Conservation (phyloP, 768 basidiomycete genomes). For the Kwoniella sp. region DNA sequence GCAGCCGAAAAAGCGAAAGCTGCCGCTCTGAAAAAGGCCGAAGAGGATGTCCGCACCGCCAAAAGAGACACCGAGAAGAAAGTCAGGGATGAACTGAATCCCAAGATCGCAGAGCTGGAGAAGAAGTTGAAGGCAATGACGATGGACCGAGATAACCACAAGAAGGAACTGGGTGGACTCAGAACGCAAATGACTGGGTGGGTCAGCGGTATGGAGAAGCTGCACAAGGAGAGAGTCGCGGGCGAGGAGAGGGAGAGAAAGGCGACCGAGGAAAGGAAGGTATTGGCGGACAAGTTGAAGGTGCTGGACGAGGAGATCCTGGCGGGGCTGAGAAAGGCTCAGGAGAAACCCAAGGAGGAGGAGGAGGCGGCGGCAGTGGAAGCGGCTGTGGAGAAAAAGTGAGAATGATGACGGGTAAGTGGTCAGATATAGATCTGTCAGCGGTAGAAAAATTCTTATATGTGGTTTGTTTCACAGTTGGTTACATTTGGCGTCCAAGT, state of each 20-base stretch:
- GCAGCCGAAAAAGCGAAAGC: conserved; percentile 20
- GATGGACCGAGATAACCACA: conserved; percentile 16
- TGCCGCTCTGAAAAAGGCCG: conserved; percentile 16
- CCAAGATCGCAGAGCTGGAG: conserved; percentile 29
- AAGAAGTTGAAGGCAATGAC: conserved; percentile 19
- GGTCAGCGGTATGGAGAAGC: conserved; percentile 25
- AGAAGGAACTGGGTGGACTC: conserved; percentile 18
- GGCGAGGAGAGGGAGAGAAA: conserved; percentile 26
- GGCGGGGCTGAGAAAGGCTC: conserved; percentile 21
- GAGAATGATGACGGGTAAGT: background rate
- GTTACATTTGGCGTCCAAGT: too few relatives aligned
- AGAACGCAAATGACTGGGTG: conserved; percentile 23
- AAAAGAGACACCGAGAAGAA: conserved; percentile 20
- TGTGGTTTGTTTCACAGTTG: too few relatives aligned
- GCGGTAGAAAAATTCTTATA: too few relatives aligned
- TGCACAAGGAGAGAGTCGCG: conserved; percentile 26
- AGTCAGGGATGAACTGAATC: conserved; percentile 30
- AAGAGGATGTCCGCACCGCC: conserved; percentile 21
- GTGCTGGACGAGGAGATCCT: conserved; percentile 32
- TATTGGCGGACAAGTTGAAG: conserved; percentile 19
- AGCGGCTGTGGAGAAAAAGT: background rate
- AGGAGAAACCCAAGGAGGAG: background rate
- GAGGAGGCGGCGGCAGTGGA: background rate
- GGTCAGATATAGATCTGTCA: too few relatives aligned
- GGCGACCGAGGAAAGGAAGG: conserved; percentile 22